Conservation (phyloP, 2,329 filamentous ascomycete genomes). For the Magnaporthiopsis rhizophila region DNA sequence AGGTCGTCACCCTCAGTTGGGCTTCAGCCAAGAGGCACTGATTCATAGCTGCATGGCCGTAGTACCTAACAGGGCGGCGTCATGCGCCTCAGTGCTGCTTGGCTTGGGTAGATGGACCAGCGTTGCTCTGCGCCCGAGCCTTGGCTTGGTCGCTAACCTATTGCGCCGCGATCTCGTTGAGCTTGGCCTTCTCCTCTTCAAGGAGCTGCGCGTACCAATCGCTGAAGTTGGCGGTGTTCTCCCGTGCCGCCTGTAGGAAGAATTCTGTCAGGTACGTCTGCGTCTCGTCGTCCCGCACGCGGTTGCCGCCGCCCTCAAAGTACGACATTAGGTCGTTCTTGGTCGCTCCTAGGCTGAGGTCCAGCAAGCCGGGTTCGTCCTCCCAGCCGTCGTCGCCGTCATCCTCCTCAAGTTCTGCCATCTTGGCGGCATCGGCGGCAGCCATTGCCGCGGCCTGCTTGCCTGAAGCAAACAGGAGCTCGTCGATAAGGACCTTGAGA, state of each 20-base stretch:
- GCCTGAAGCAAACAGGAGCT: constrained; percentile 75
- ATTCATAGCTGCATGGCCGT: not conserved
- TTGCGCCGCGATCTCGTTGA: constrained; percentile 40
- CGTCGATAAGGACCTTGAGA: constrained; percentile 88
- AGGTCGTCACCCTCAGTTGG: no score
- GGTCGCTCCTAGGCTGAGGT: constrained; percentile 61
- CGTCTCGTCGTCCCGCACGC: constrained; percentile 82
- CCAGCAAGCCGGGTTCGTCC: constrained; percentile 68
- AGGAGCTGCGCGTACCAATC: constrained; percentile 48
- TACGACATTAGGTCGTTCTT: constrained; percentile 77
- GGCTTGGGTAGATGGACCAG: not conserved
- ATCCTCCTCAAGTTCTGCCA: constrained; percentile 49
- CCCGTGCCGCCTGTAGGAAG: constrained; percentile 55
- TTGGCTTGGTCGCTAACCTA: constrained; percentile 10
- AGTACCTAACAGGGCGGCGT: not conserved
- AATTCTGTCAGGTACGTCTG: constrained; percentile 77
- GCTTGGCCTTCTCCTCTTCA: constrained; percentile 48
- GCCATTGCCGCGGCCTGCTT: constrained; percentile 50
- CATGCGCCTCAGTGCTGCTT: not conserved
- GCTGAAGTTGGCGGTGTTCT: constrained; percentile 48
- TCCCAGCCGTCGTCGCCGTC: constrained; percentile 83
- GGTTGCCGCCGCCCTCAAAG: constrained; percentile 48
- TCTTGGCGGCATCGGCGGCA: constrained; percentile 51
- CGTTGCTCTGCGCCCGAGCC: not conserved
- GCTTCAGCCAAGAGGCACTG: not conserved